phyloP scores from a whole-genome alignment of 306 rosid species.

The Cucumis hystrix region DNA sequence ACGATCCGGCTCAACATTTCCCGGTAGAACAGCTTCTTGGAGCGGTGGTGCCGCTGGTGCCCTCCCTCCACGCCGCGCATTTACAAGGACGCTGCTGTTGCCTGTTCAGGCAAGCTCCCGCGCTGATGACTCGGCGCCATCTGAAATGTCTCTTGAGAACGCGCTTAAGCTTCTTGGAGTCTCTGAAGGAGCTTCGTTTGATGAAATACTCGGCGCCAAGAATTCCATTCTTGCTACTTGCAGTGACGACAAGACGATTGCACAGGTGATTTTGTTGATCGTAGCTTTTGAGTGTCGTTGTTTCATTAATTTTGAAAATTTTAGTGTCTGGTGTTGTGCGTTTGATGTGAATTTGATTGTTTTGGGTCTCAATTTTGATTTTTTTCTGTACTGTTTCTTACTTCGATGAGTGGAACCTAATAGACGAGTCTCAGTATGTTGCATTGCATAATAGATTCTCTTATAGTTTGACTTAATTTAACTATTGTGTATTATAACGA shows the following conservation, averaged over 20 bases:
- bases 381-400: neutral
- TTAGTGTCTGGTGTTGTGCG: neutral
- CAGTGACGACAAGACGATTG: constrained; percentile 44
- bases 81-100: constrained; percentile 16
- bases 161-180: constrained; percentile 92
- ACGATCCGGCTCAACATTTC: constrained; percentile 11
- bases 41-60: constrained; percentile 15
- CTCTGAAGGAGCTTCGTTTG: constrained; percentile 83
- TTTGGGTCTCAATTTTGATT: neutral
- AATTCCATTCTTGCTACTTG: constrained; percentile 60
- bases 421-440: neutral
- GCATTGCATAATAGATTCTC: neutral
- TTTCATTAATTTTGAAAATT: neutral
- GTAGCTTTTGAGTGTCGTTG: neutral
- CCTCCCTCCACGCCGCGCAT: constrained; percentile 12
- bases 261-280: neutral
- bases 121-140: constrained; percentile 81
- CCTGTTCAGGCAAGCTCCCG: constrained; percentile 60
- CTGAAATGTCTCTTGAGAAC: constrained; percentile 84
- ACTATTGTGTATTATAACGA: neutral
- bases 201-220: constrained; percentile 94
- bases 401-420: neutral
- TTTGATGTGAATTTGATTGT: neutral
- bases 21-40: constrained; percentile 17
- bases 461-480: neutral